These are phyloP conservation scores for Fusarium odoratissimum DNA, from an alignment of 2,329 filamentous ascomycete species.

Conservation along the genomic window DNA sequence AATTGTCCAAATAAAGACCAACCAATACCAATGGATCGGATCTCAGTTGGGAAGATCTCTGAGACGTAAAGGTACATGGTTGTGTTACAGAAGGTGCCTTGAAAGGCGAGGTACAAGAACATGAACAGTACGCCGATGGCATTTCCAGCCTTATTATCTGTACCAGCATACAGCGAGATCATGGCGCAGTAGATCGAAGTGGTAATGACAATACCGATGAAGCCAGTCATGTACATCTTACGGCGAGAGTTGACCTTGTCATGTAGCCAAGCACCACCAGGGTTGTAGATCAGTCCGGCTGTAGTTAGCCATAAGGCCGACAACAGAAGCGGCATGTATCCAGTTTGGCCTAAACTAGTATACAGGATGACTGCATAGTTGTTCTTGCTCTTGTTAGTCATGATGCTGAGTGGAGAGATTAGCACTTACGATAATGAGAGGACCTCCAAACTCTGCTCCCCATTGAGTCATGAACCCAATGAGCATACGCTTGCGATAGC, in stretches of 20 bases:
- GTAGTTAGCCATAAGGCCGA: constrained; percentile 57
- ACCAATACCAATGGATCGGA: constrained; percentile 63
- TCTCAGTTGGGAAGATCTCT: constrained; percentile 58
- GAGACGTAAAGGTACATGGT: constrained; percentile 55
- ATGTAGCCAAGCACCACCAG: constrained; percentile 60
- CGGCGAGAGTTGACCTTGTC: constrained; percentile 61
- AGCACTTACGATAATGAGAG: constrained; percentile 60
- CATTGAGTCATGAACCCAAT: constrained; percentile 65
- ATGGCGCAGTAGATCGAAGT: constrained; percentile 51
- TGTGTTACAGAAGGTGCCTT: constrained; percentile 56
- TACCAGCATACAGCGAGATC: constrained; percentile 52
- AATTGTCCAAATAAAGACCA: constrained; percentile 64
- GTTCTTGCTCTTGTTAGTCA: constrained; percentile 48
- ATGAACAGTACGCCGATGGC: constrained; percentile 57
- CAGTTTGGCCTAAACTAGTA: constrained; percentile 53
- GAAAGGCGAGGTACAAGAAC: constrained; percentile 61
- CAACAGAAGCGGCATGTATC: constrained; percentile 54
- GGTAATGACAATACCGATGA: constrained; percentile 55
- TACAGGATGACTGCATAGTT: constrained; percentile 55
- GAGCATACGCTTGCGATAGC: constrained; percentile 62
- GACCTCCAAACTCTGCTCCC: constrained; percentile 64
- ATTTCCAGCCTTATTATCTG: constrained; percentile 53
- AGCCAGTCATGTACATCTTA: constrained; percentile 54
- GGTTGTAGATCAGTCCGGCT: constrained; percentile 61
- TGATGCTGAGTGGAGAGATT: accelerated